These are phyloP conservation scores for Coemansia sp. DNA, from an alignment of 192 early-diverging fungal species.

Conservation along the genomic window DNA sequence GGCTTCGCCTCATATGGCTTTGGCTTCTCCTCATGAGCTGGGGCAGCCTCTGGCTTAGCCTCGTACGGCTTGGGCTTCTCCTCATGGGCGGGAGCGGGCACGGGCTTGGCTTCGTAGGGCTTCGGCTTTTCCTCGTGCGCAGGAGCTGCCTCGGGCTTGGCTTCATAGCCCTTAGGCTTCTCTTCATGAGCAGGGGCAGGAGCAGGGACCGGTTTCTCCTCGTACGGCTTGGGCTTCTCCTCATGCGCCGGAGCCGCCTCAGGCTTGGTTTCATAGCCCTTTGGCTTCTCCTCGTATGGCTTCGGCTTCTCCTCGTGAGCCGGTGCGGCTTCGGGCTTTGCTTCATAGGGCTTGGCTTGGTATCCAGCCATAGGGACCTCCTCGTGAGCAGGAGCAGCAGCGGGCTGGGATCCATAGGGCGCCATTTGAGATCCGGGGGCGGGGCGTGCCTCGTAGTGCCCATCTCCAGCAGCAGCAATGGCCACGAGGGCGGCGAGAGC, in stretches of 20 bases:
- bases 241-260: background rate
- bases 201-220: slow-evolving; percentile 14
- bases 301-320: background rate
- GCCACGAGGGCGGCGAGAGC: slow-evolving; percentile 41
- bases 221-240: slow-evolving; percentile 13
- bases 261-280: background rate
- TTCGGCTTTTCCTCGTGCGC: background rate
- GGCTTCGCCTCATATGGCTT: background rate
- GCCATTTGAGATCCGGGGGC: background rate
- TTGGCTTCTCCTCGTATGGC: background rate
- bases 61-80: background rate
- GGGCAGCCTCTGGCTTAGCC: background rate
- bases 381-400: slow-evolving; percentile 17
- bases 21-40: background rate
- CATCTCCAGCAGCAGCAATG: slow-evolving; percentile 37
- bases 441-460: slow-evolving; percentile 25
- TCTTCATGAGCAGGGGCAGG: slow-evolving; percentile 3
- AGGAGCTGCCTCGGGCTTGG: background rate
- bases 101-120: background rate
- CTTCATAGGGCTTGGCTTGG: background rate
- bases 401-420: slow-evolving; percentile 9
- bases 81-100: background rate
- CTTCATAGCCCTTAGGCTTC: slow-evolving; percentile 1
- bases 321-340: background rate
- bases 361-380: slow-evolving; percentile 10